These are phyloP conservation scores for Artemisia argyi DNA, from an alignment of 129 eudicot species.

Conservation along the genomic window DNA sequence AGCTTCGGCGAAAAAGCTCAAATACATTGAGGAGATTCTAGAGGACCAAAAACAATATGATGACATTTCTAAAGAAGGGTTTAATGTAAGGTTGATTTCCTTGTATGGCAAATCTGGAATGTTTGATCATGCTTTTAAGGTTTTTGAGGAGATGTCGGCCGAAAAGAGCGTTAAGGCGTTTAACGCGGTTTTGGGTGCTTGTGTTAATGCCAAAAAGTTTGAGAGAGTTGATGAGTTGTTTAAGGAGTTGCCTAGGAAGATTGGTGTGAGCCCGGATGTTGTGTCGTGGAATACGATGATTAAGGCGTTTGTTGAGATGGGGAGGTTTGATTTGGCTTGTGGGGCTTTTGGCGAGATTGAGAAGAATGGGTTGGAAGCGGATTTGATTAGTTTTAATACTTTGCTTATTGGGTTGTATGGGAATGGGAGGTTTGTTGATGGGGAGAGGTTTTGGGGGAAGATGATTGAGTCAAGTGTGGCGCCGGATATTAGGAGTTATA, in stretches of 20 bases:
- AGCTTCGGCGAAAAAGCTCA: conserved; percentile 39
- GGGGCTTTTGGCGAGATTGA: conserved; percentile 41
- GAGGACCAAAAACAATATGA: conserved; percentile 50
- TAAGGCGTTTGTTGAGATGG: conserved; percentile 49
- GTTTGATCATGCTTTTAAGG: conserved; percentile 55
- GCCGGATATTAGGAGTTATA: conserved; percentile 50
- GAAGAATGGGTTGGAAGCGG: conserved; percentile 42
- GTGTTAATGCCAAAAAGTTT: conserved; percentile 37
- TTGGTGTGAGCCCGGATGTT: conserved; percentile 31
- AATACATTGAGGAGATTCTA: conserved; percentile 48
- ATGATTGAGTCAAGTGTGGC: conserved; percentile 33
- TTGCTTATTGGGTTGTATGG: conserved; percentile 41
- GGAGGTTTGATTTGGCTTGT: conserved; percentile 38
- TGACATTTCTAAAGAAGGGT: conserved; percentile 48
- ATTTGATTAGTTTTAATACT: conserved; percentile 44
- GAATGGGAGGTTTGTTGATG: conserved; percentile 40
- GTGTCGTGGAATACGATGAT: conserved; percentile 55
- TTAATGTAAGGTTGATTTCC: conserved; percentile 40
- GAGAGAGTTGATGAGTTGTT: conserved; percentile 37
- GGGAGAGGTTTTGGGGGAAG: conserved; percentile 50
- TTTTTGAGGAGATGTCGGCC: conserved; percentile 75
- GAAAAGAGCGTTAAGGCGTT: conserved; percentile 46
- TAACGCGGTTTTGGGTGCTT: conserved; percentile 64
- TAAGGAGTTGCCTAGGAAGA: conserved; percentile 40
- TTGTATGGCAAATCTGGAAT: conserved; percentile 53